Percentiles rank a stretch among this genome's conserved stretches.
Conservation (phyloP, 805 yeast species). For the Candida stauntonica region DNA sequence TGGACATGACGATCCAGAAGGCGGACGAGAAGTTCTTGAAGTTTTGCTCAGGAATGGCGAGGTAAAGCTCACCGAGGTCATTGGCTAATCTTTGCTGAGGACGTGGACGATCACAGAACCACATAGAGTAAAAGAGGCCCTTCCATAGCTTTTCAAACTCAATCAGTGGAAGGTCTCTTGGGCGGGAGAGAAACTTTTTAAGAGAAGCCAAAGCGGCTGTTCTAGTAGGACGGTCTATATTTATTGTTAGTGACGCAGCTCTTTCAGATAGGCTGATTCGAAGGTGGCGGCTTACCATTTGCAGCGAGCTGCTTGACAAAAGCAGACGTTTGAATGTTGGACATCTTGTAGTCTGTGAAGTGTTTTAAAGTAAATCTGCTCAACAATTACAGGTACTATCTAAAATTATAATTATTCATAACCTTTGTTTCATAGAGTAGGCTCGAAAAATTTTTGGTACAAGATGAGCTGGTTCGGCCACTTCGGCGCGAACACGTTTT, state of each 20-base stretch:
- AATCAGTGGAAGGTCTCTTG: constrained; percentile 34
- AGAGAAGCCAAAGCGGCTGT: constrained; percentile 67
- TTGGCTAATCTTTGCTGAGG: constrained; percentile 85
- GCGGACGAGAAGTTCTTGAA: constrained; percentile 56
- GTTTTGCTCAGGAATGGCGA: constrained; percentile 38
- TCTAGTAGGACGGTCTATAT: constrained; percentile 57
- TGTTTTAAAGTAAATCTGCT: neutral
- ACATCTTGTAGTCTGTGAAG: constrained; percentile 8
- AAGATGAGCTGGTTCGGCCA: neutral
- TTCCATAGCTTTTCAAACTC: constrained; percentile 82
- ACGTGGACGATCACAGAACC: constrained; percentile 92
- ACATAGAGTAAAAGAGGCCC: constrained; percentile 92
- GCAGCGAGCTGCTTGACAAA: constrained; percentile 84
- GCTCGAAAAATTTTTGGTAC: neutral
- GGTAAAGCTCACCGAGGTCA: constrained; percentile 57
- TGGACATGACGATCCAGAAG: constrained; percentile 73
- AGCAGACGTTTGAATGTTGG: constrained; percentile 35
- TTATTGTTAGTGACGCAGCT: constrained; percentile 8
- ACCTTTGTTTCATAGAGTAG: neutral
- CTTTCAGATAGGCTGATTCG: neutral
- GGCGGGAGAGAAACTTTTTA: constrained; percentile 47
- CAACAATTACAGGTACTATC: too few species aligned
- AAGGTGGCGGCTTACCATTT: constrained; percentile 40
- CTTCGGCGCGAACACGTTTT: neutral
- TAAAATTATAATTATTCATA: too few species aligned